phyloP scores from a whole-genome alignment of 1,139 yeast species.

The Saccharomycopsis phalli region DNA sequence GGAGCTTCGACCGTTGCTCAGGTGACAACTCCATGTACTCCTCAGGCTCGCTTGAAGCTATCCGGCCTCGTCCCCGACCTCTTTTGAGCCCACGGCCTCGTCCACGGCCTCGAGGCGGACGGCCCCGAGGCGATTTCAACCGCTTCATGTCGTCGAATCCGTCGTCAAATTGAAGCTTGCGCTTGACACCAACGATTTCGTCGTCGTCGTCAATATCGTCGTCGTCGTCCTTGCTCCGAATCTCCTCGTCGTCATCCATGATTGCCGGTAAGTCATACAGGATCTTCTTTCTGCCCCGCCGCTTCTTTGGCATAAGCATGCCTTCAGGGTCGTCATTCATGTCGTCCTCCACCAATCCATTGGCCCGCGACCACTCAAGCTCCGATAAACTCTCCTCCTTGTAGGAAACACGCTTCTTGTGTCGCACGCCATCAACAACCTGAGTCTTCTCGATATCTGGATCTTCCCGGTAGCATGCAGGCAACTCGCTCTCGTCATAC shows the following conservation, averaged over 20 bases:
- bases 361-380: constrained; percentile 22
- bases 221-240: constrained; percentile 19
- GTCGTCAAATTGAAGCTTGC: constrained; percentile 19
- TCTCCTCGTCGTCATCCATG: constrained; percentile 17
- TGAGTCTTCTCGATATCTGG: constrained; percentile 27
- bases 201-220: constrained; percentile 22
- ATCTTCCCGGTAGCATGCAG: constrained; percentile 59
- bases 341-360: constrained; percentile 34
- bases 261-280: constrained; percentile 14
- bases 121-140: constrained; percentile 21
- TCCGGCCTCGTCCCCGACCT: constrained; percentile 27
- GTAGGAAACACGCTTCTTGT: constrained; percentile 16
- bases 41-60: constrained; percentile 30
- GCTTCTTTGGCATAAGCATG: constrained; percentile 19
- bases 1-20: constrained; percentile 37
- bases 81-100: constrained; percentile 21
- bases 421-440: constrained; percentile 16
- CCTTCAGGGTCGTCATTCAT: constrained; percentile 36
- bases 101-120: constrained; percentile 21
- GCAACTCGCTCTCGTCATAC: constrained; percentile 54
- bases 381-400: constrained; percentile 19
- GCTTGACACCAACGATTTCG: constrained; percentile 17
- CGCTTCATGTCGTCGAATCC: constrained; percentile 12
- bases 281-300: constrained; percentile 19
- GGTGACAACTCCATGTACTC: constrained; percentile 29